Conservation (phyloP, 1,139 yeast genomes). For the Magnusiomyces tetraspermus region DNA sequence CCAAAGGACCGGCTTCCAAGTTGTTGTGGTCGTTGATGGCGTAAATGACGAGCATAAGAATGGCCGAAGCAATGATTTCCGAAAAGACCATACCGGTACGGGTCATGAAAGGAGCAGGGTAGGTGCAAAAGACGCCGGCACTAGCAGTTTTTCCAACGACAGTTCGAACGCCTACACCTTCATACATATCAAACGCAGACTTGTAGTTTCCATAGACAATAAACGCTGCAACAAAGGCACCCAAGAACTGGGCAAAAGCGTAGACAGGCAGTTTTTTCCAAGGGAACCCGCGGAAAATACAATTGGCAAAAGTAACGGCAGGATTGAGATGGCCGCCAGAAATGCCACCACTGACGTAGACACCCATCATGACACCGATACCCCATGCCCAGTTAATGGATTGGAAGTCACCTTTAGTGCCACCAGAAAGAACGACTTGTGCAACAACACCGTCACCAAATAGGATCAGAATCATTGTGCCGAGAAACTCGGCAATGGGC, state of each 20-base stretch:
- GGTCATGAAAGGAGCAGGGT: conserved; percentile 37
- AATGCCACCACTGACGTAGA: conserved; percentile 28
- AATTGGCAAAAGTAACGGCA: conserved; percentile 27
- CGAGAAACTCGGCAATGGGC: conserved; percentile 40
- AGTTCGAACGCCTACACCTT: conserved; percentile 25
- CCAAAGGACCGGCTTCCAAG: conserved; percentile 37
- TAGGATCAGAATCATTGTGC: conserved; percentile 38
- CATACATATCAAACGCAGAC: conserved; percentile 24
- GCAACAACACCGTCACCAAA: conserved; percentile 42
- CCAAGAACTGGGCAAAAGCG: conserved; percentile 25
- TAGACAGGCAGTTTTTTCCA: conserved; percentile 28
- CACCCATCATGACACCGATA: conserved; percentile 42
- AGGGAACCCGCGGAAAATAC: conserved; percentile 28
- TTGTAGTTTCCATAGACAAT: conserved; percentile 27
- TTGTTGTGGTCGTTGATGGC: conserved; percentile 43
- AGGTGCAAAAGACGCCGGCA: conserved; percentile 40
- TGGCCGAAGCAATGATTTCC: conserved; percentile 38
- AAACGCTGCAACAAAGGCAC: conserved; percentile 26
- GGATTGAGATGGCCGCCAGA: conserved; percentile 32
- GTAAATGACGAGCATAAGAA: conserved; percentile 38
- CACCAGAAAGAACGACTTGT: conserved; percentile 34
- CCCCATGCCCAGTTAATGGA: conserved; percentile 43
- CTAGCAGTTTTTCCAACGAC: conserved; percentile 28
- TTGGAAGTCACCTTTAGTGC: conserved; percentile 35
- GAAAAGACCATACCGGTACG: conserved; percentile 40